A percentile compares a stretch with the other conserved stretches of the same genome.
Conservation (phyloP, 768 basidiomycete species). For the Boletus vermiculosoides region DNA sequence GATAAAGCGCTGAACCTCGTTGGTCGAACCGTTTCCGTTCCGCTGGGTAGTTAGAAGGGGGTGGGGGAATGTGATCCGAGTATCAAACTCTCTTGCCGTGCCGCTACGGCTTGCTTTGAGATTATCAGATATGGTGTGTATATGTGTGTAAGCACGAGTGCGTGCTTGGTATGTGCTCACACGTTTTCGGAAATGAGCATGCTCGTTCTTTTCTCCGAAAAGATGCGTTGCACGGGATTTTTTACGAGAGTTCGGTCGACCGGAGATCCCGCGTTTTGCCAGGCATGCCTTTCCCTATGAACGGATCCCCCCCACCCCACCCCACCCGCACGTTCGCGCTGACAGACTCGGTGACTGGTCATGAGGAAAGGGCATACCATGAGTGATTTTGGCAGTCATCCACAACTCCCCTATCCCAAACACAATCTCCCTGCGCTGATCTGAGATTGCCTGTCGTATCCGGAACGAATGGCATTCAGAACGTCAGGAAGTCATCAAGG, state of each 20-base stretch:
- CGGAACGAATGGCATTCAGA: conserved; percentile 4
- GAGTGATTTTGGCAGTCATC: neutral
- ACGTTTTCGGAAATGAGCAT: conserved; percentile 20
- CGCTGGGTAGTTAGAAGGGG: conserved; percentile 2
- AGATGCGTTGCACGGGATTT: conserved; percentile 7
- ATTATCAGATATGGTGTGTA: conserved; percentile 9
- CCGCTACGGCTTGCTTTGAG: conserved; percentile 10
- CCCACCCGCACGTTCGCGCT: conserved; percentile 1
- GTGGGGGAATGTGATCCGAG: conserved; percentile 7
- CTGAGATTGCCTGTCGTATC: conserved; percentile 18
- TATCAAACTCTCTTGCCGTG: conserved; percentile 9
- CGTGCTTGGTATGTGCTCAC: neutral
- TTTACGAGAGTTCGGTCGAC: conserved; percentile 11
- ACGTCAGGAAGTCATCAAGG: conserved; percentile 14
- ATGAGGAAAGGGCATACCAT: neutral
- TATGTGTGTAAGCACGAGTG: neutral
- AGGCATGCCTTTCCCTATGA: conserved; percentile 1
- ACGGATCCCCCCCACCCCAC: neutral
- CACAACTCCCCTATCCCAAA: neutral
- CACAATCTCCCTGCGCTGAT: conserved; percentile 11
- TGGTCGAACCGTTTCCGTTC: conserved; percentile 13
- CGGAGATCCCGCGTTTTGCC: conserved; percentile 11
- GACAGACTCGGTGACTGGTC: neutral
- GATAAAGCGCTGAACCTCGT: conserved; percentile 8
- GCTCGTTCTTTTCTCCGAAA: conserved; percentile 3